These are phyloP conservation scores for Orbilia brochopaga DNA, from an alignment of 2,329 filamentous ascomycete species.

Conservation along the genomic window DNA sequence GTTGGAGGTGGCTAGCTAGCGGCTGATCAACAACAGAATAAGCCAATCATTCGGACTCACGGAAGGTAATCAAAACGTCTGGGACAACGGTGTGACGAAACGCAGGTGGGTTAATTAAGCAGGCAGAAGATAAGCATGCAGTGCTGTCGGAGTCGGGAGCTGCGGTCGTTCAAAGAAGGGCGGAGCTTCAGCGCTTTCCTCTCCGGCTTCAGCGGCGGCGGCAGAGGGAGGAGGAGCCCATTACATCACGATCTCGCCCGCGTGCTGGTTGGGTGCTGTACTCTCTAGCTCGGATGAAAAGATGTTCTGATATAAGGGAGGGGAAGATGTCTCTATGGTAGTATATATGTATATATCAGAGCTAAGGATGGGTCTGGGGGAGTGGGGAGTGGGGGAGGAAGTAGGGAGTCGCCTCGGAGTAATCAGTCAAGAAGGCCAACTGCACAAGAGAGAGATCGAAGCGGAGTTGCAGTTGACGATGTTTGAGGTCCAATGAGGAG, in stretches of 20 bases:
- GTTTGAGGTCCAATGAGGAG: constrained; percentile 9
- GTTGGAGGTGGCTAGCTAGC: constrained; percentile 42
- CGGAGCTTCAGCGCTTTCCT: constrained; percentile 9
- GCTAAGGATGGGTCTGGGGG: constrained; percentile 3
- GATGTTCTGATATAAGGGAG: not conserved
- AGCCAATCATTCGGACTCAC: constrained; percentile 46
- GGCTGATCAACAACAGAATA: constrained; percentile 49
- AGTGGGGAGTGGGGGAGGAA: constrained; percentile 7
- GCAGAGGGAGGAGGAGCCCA: constrained; percentile 5
- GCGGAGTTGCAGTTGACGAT: constrained; percentile 10
- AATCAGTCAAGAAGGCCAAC: constrained; percentile 16
- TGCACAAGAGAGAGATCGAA: constrained; percentile 1
- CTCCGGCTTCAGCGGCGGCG: constrained; percentile 9
- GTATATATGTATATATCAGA: not conserved
- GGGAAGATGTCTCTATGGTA: too few relatives aligned
- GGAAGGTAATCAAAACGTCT: constrained; percentile 36
- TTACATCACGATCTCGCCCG: constrained; percentile 21
- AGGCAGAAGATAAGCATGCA: not conserved
- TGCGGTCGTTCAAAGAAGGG: not conserved
- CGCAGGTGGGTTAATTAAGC: constrained; percentile 10
- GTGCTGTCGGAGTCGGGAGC: not conserved
- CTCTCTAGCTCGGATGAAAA: not conserved
- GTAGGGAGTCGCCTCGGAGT: not conserved
- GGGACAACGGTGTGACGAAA: constrained; percentile 28
- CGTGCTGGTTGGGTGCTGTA: not conserved